These are phyloP conservation scores for Colletotrichum incanum DNA, from an alignment of 2,329 filamentous ascomycete species.

Conservation along the genomic window DNA sequence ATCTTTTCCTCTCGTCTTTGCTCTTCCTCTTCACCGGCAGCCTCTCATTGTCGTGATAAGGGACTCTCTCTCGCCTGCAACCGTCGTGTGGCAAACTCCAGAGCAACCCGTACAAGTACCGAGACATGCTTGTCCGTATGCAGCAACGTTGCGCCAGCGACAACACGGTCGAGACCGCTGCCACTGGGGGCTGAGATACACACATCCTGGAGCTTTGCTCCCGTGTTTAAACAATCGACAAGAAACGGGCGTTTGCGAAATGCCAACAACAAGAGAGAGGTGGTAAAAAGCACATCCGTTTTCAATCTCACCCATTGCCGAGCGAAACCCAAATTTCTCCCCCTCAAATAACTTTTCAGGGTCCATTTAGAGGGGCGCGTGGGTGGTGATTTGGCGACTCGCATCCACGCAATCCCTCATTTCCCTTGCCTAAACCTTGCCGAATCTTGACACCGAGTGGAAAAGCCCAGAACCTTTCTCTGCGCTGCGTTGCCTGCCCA, in stretches of 20 bases:
- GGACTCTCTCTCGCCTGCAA: background rate
- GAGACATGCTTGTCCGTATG: slow-evolving; percentile 14
- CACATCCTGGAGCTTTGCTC: background rate
- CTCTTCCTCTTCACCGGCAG: background rate
- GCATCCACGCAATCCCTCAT: slow-evolving; percentile 9
- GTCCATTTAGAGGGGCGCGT: background rate
- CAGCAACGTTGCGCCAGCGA: slow-evolving; percentile 4
- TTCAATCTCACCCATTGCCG: background rate
- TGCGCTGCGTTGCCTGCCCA: background rate
- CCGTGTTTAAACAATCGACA: background rate
- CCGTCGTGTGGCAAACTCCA: background rate
- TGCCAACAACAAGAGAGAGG: background rate
- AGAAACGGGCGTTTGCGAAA: background rate
- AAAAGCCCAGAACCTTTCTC: background rate
- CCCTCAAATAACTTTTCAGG: background rate
- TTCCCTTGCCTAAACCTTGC: background rate
- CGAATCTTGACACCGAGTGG: background rate
- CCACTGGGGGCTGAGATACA: background rate
- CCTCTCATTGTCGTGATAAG: background rate
- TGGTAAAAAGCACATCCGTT: background rate
- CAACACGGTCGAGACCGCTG: background rate
- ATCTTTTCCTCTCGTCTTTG: background rate
- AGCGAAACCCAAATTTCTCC: background rate
- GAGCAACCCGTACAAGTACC: slow-evolving; percentile 3
- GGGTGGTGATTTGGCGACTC: background rate